Base-by-base conservation (phyloP, 2,329 filamentous ascomycete species). In the Lasiodiplodia sp. region DNA sequence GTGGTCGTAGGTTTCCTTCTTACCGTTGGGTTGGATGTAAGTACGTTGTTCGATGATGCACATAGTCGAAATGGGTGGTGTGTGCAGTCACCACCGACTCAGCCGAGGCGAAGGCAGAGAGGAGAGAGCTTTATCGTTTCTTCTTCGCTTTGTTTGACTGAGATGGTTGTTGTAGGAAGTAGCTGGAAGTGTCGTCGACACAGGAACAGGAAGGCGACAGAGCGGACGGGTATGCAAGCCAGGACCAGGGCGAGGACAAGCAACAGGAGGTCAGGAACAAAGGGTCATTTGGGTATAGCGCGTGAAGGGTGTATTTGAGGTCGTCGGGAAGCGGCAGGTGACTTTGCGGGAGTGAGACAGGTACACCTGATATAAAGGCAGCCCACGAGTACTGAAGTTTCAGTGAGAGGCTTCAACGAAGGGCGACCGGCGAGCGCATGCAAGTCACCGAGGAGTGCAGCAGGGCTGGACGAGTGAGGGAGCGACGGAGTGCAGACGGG, bases 281-380 rank as follows among this genome's bases (percentile, higher is more conserved):
- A 52, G 60, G 47, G 65, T 67, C 65, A 58, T 49, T 44, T 56
- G 60, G 65, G 65, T 11, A 16, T 67, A 67, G 65, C 65, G 65
- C 65, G 65, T 67, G 65, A 28, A 52, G 53, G n/a, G 23, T 10
- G 58, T 38, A 28, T 25, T 28, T 38, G 40, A 38, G 60, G 28
- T 12, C 4, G 47, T 44, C 40, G n/a, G 37, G 38, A 37, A 18
- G 23, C 18, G 49, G 65, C 65, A 67, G 65, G 55, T 67, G 65
- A 67, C 65, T 58, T 8, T 51, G 60, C 3, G 6, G 25, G 25
- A 58, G 52, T 51, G 53, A 67, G 49, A 67, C 52, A 34, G 65
- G 53, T 47, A 67, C 65, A 58, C 18, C 38, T 67, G 65, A 67
- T 64, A 64, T 64, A 52, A 52, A 38, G 58, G 8, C 25, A 18